Percentiles rank a stretch among this genome's conserved stretches.
Conservation (phyloP, 129 eudicot genomes). For the Lonicera japonica region DNA sequence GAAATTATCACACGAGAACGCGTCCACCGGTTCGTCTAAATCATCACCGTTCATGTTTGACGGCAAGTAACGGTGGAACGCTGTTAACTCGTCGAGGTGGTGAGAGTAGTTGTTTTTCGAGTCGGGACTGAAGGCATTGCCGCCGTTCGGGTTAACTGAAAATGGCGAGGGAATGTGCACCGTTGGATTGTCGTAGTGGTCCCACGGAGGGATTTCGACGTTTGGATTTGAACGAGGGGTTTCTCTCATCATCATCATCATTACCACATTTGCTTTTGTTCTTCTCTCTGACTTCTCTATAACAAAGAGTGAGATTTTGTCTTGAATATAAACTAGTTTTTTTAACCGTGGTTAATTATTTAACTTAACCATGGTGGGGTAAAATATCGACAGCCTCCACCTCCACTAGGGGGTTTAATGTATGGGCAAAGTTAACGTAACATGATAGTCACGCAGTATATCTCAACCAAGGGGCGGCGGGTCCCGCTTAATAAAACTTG, state of each 20-base stretch:
- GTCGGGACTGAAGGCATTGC: conserved; percentile 6
- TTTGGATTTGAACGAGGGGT: conserved; percentile 50
- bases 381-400: background rate
- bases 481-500: background rate
- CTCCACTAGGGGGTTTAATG: background rate
- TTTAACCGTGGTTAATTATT: conserved; percentile 2
- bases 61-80: conserved; percentile 45
- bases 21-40: conserved; percentile 45
- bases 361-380: conserved; percentile 12
- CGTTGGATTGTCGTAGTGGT: conserved; percentile 34
- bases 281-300: background rate
- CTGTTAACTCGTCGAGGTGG: conserved; percentile 23
- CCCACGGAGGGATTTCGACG: conserved; percentile 57
- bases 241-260: conserved; percentile 57
- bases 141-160: conserved; percentile 8
- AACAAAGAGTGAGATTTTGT: too few relatives aligned
- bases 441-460: background rate
- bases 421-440: background rate
- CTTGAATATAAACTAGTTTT: background rate
- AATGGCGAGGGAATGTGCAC: conserved; percentile 25
- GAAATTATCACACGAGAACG: conserved; percentile 66
- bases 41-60: conserved; percentile 29
- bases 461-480: too few relatives aligned
- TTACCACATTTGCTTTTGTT: background rate
- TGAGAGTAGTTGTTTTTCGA: background rate